Percentiles rank a stretch among this genome's conserved stretches.
Evolutionary conservation across 2,329 filamentous ascomycete genomes (phyloP).

Genomic region (Waltergamsia citrina): DNA sequence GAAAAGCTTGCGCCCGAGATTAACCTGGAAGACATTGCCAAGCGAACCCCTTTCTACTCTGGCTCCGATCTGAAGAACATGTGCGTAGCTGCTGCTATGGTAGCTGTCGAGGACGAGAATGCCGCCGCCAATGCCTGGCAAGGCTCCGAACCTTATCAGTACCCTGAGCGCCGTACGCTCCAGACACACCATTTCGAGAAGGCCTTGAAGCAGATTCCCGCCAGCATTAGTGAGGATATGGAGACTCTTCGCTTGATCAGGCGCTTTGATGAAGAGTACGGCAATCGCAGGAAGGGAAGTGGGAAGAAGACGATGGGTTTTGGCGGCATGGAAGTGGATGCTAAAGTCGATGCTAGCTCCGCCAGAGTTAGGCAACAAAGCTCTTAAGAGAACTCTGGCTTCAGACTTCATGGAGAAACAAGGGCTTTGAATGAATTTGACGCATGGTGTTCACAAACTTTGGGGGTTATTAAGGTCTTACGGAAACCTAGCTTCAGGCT

Average conservation of each 20-base stretch:
- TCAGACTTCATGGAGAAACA: no score
- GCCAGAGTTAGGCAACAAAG: conserved; percentile 3
- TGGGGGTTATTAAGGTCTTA: neutral
- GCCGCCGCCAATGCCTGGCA: conserved; percentile 23
- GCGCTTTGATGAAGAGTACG: conserved; percentile 94
- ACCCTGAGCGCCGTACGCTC: conserved; percentile 51
- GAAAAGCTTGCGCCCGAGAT: conserved; percentile 55
- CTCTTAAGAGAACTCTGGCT: neutral
- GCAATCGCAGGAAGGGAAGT: conserved; percentile 64
- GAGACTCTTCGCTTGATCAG: conserved; percentile 72
- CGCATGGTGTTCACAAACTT: no score
- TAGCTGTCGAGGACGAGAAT: conserved; percentile 68
- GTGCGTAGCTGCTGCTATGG: conserved; percentile 69
- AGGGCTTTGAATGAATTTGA: no score
- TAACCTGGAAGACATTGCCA: conserved; percentile 52
- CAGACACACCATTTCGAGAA: conserved; percentile 68
- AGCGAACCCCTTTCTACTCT: conserved; percentile 66
- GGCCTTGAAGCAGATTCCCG: conserved; percentile 79
- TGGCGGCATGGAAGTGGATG: conserved; percentile 31
- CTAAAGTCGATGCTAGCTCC: conserved; percentile 19
- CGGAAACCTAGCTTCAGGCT: neutral
- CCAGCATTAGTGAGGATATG: conserved; percentile 94
- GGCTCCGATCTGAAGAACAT: conserved; percentile 79
- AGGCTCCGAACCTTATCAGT: conserved; percentile 39
- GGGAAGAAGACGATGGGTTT: conserved; percentile 50